Evolutionary conservation across 2,329 filamentous ascomycete genomes (phyloP), one percentile per base, ranked within the genome.

Genomic region (Allantophomopsis cytisporea): DNA sequence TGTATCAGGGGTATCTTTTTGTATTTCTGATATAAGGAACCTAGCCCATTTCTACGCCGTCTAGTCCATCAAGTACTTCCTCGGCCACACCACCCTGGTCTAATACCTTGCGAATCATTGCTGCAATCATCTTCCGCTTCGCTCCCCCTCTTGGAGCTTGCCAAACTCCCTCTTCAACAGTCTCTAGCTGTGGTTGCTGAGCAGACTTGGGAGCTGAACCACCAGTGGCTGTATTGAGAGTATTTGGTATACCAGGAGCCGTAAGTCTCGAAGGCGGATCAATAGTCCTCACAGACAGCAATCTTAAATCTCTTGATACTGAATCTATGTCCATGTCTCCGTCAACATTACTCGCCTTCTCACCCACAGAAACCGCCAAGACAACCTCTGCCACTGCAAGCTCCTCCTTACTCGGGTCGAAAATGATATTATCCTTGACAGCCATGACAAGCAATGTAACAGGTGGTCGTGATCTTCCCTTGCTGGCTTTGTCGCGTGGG

Each of bases 351-450:
- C 45, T 41, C 18, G 44, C 36, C 32, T 43, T 46, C 48, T 74
- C 72, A 13, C 75, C 75, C 28, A 94, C 71, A 0, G 87, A 94
- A 5, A 96, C 74, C 2, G 89, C 91, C 35, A 96, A 67, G 3
- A 91, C 84, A 11, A 80, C 77, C 53, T 96, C 89, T 1, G 91
- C 91, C 4, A 96, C 89, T 2, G 87, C 84, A 13, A 98, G 77
- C 60, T 98, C 91, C 57, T 95, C 88, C 49, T 80, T 79, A 39
- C 76, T 81, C 0, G 91, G 89, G 57, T 98, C 91, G 62, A 96
- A 95, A 47, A 98, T 82, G 60, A 94, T 80, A 57, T 91, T 96
- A 43, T 81, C 70, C 42, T 82, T 84, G 1, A 94, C 80, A 3
- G 83, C 76, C 59, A 94, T 82, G 41, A 96, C 86, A 10, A 98